Percentiles rank a stretch among this genome's conserved stretches.
phyloP scores from a whole-genome alignment of 495 filamentous ascomycete genomes.

The Neurospora tetraspora region DNA sequence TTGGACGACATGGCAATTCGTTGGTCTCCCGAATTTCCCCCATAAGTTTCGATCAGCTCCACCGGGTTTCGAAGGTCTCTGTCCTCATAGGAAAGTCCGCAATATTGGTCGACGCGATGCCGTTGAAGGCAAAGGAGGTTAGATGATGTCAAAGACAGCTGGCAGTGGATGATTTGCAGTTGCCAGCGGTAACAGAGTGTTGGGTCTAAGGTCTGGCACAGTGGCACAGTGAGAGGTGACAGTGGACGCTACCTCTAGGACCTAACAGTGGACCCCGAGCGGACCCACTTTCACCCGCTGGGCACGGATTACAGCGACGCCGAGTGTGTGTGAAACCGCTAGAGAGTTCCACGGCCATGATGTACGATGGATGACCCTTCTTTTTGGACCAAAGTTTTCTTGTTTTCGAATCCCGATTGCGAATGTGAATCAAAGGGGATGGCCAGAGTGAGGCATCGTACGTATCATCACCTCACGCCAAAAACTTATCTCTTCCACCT shows the following conservation, averaged over 20 bases:
- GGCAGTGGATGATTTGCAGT: background rate
- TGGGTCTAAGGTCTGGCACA: background rate
- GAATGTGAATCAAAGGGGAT: background rate
- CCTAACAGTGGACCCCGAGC: background rate
- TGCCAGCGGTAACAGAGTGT: background rate
- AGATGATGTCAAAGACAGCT: background rate
- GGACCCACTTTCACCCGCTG: background rate
- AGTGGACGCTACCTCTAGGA: background rate
- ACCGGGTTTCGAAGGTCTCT: background rate
- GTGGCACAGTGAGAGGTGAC: background rate
- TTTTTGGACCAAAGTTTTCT: background rate
- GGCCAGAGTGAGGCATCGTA: background rate
- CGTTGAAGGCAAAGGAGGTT: background rate
- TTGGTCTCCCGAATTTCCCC: no score
- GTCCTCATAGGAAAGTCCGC: background rate
- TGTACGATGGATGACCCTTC: background rate
- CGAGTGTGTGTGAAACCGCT: background rate
- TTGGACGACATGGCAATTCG: constrained; percentile 18
- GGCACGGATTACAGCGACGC: background rate
- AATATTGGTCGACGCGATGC: background rate
- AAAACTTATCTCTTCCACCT: background rate
- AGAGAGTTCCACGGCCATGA: background rate
- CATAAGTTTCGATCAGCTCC: background rate
- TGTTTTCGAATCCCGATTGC: background rate
- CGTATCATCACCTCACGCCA: no score